Evolutionary conservation across 2,329 filamentous ascomycete genomes (phyloP).

Genomic region (Didymella segeticola): DNA sequence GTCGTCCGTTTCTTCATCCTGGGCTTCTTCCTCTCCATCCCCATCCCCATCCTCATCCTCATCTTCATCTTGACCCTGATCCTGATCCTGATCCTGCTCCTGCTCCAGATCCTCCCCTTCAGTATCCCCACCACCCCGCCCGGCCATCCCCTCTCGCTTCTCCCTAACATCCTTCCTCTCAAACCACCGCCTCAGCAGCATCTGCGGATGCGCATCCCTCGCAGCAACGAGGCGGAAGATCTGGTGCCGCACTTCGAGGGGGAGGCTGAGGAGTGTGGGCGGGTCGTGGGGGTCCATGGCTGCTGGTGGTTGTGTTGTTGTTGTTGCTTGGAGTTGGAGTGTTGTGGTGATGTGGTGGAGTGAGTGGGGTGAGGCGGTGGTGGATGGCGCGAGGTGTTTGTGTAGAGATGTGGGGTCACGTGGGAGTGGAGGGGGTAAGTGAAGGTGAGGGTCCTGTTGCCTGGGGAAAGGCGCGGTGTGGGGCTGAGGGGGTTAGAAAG

Average conservation of each 20-base stretch:
- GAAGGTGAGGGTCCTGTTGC: slow-evolving; percentile 8
- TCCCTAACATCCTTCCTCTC: slow-evolving; percentile 41
- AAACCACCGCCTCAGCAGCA: slow-evolving; percentile 44
- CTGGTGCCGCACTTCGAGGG: slow-evolving; percentile 42
- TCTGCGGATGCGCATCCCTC: slow-evolving; percentile 28
- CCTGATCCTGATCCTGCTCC: slow-evolving; percentile 5
- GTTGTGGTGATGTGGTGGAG: neutral
- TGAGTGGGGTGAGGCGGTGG: no score
- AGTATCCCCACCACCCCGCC: no score
- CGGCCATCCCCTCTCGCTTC: slow-evolving; percentile 9
- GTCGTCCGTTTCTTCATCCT: neutral
- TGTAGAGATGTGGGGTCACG: neutral
- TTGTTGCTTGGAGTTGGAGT: neutral
- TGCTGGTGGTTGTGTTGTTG: neutral
- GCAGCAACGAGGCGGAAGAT: slow-evolving; percentile 35
- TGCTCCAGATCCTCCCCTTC: no score
- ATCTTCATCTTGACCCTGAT: slow-evolving; percentile 20
- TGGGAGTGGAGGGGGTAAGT: neutral
- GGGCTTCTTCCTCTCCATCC: slow-evolving; percentile 6
- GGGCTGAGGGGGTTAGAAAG: neutral
- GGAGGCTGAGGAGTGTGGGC: slow-evolving; percentile 29
- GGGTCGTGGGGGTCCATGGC: neutral
- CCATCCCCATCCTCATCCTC: slow-evolving; percentile 18
- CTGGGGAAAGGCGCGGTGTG: slow-evolving; percentile 6
- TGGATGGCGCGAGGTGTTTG: neutral